Evolutionary conservation across 306 rosid genomes (phyloP).

Genomic region (Cicer pinnatifidum): DNA sequence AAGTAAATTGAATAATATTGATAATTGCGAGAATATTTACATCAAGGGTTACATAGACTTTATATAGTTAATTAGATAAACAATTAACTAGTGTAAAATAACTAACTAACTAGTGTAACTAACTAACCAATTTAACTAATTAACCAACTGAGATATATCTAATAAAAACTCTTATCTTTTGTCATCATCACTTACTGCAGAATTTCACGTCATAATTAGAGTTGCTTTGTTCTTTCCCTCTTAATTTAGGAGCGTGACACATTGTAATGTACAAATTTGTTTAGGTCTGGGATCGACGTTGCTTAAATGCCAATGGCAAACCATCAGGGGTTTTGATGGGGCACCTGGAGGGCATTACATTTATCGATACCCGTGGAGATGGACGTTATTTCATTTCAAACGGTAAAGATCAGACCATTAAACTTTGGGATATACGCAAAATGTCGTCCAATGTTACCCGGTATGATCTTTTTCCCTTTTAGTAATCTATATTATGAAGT

Average conservation of each 20-base stretch:
- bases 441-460: constrained; percentile 69
- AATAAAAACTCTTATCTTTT: constrained; percentile 13
- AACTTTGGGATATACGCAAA: constrained; percentile 95
- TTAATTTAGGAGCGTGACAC: neutral
- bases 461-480: constrained; percentile 52
- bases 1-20: too few species aligned
- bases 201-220: constrained; percentile 21
- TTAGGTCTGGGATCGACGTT: constrained; percentile 97
- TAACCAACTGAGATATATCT: too few species aligned
- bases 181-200: constrained; percentile 6
- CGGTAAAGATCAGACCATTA: constrained; percentile 92
- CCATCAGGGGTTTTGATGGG: constrained; percentile 86
- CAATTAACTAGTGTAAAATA: too few species aligned
- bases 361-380: constrained; percentile 87
- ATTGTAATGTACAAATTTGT: constrained; percentile 39
- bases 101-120: too few species aligned
- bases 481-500: constrained; percentile 2
- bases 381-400: constrained; percentile 93
- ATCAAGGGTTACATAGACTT: too few species aligned
- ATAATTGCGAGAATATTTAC: too few species aligned
- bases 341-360: constrained; percentile 90
- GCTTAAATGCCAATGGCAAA: constrained; percentile 62
- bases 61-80: too few species aligned
- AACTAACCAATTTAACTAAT: too few species aligned
- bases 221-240: neutral